These are phyloP conservation scores for Thalassia testudinum DNA, from an alignment of 116 monocot genomes.

Conservation along the genomic window DNA sequence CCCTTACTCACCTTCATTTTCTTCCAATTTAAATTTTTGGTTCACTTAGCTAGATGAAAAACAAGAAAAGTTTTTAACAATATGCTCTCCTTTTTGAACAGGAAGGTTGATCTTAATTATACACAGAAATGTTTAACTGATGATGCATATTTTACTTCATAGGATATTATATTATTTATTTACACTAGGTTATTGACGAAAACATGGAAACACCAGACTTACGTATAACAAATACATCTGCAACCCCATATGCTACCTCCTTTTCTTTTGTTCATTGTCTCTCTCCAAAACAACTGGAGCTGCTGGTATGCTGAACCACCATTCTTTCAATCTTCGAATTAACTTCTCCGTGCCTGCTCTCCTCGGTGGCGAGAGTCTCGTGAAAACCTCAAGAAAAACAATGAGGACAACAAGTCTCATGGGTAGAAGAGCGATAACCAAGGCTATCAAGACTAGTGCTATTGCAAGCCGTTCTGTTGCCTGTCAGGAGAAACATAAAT, in stretches of 20 bases:
- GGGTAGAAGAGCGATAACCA: conserved; percentile 40
- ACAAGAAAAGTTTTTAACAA: no score
- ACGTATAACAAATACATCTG: no score
- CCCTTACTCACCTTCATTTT: no score
- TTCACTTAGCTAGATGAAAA: no score
- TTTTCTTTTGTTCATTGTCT: conserved; percentile 65
- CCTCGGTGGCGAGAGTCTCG: conserved; percentile 55
- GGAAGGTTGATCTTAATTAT: no score
- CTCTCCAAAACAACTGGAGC: conserved; percentile 73
- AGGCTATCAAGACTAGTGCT: conserved; percentile 27
- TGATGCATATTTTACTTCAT: no score
- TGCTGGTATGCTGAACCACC: conserved; percentile 96
- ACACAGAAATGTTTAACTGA: no score
- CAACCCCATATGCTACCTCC: conserved; percentile 9
- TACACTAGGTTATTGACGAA: no score
- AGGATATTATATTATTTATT: no score
- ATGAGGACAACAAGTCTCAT: conserved; percentile 22
- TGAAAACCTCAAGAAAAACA: conserved; percentile 68
- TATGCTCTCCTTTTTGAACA: no score
- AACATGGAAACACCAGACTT: no score
- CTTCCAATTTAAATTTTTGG: no score
- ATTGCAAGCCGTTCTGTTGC: conserved; percentile 49
- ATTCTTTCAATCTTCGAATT: conserved; percentile 68
- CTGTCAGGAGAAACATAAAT: conserved; percentile 14
- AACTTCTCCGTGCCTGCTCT: conserved; percentile 62